Conservation (phyloP, 768 basidiomycete species). For the Pleurotus eryngii region DNA sequence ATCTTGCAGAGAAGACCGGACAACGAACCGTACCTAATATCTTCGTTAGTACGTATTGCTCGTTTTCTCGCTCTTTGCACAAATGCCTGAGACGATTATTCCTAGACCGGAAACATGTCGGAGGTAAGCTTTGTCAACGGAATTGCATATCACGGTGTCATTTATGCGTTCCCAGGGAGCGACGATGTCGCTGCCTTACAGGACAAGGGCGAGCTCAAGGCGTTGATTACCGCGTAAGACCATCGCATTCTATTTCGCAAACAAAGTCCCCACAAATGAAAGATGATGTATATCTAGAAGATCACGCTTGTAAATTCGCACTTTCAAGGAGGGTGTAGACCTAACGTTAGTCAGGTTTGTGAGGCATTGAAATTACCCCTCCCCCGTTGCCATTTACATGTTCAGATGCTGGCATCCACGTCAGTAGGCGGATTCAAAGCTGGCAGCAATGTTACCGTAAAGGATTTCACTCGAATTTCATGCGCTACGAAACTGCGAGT, state of each 20-base stretch:
- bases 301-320: neutral
- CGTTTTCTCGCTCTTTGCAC: neutral
- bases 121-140: neutral
- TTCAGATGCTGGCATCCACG: no score
- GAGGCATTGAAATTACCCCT: no score
- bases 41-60: conserved; percentile 46
- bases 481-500: no score
- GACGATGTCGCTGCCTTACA: neutral
- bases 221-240: neutral
- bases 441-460: no score
- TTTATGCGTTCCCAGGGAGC: neutral
- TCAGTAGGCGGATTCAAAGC: no score
- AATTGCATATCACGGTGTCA: neutral
- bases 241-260: neutral
- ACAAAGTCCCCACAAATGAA: neutral
- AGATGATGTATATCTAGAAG: neutral
- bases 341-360: no score
- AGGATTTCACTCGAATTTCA: no score
- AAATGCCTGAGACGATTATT: neutral
- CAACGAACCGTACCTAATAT: conserved; percentile 57
- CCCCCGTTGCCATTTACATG: no score
- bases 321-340: no score
- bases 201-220: neutral
- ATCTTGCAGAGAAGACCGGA: conserved; percentile 45
- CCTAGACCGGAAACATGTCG: conserved; percentile 8